These are phyloP conservation scores for Allodekkera sacchari DNA, from an alignment of 805 yeast genomes.

Conservation along the genomic window DNA sequence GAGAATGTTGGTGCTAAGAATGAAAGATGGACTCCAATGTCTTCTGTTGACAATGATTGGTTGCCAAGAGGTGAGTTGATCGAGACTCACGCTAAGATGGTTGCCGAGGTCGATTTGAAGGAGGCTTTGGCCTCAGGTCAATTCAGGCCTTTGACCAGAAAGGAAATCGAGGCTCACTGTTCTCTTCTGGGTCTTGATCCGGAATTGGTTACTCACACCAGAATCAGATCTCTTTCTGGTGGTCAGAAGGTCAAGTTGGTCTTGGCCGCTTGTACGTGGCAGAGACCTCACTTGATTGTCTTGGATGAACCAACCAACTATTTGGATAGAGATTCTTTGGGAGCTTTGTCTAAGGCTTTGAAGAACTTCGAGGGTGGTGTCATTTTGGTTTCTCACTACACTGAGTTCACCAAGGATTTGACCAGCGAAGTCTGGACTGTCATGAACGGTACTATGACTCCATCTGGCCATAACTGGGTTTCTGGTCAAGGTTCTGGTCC, in stretches of 20 bases:
- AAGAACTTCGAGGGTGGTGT: slow-evolving; percentile 99
- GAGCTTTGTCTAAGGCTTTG: slow-evolving; percentile 98
- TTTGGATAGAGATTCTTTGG: slow-evolving; percentile 98
- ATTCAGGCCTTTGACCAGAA: slow-evolving; percentile 99
- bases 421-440: slow-evolving; percentile 99
- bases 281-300: slow-evolving; percentile 99
- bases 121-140: slow-evolving; percentile 99
- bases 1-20: slow-evolving; percentile 98
- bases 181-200: slow-evolving; percentile 97
- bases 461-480: slow-evolving; percentile 99
- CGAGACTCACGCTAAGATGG: slow-evolving; percentile 97
- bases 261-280: slow-evolving; percentile 99
- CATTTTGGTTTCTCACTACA: slow-evolving; percentile 99
- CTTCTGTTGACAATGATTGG: slow-evolving; percentile 99
- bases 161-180: slow-evolving; percentile 99
- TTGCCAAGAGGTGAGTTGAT: slow-evolving; percentile 97
- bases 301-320: slow-evolving; percentile 99
- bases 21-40: slow-evolving; percentile 99
- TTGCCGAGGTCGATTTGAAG: slow-evolving; percentile 99
- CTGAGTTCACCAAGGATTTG: slow-evolving; percentile 98
- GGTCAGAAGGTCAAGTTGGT: slow-evolving; percentile 99
- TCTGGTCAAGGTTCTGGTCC: slow-evolving; percentile 99
- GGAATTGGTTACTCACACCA: slow-evolving; percentile 98
- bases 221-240: slow-evolving; percentile 99
- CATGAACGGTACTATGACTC: slow-evolving; percentile 95